A percentile compares a stretch with the other conserved stretches of the same genome.
phyloP scores from a whole-genome alignment of 306 rosid species.

The Arachis stenosperma region DNA sequence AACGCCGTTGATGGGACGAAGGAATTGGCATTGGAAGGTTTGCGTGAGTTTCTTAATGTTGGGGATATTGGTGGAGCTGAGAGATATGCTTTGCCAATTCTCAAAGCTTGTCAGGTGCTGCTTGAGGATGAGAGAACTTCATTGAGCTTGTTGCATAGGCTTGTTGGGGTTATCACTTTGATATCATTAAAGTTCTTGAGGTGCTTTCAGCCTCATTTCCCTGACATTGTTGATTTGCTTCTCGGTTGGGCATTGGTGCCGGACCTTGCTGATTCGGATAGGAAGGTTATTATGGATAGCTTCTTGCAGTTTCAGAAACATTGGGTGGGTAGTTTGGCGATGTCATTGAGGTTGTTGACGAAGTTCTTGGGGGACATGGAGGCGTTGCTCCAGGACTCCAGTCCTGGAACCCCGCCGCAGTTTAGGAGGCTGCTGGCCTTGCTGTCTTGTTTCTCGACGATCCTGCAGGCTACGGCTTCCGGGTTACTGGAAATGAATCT shows the following conservation, averaged over 20 bases:
- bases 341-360: conserved; percentile 76
- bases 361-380: conserved; percentile 97
- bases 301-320: conserved; percentile 94
- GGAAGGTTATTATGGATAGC: conserved; percentile 74
- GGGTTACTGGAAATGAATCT: conserved; percentile 86
- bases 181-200: conserved; percentile 77
- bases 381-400: conserved; percentile 84
- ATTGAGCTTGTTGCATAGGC: conserved; percentile 62
- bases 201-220: conserved; percentile 84
- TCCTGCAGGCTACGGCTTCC: conserved; percentile 87
- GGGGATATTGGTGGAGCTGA: conserved; percentile 77
- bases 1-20: conserved; percentile 56
- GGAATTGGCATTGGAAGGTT: conserved; percentile 77
- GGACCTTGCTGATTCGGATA: conserved; percentile 68
- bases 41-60: conserved; percentile 77
- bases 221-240: conserved; percentile 83
- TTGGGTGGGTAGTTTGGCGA: conserved; percentile 85
- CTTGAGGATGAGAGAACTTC: conserved; percentile 97
- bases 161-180: conserved; percentile 73
- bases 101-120: conserved; percentile 85
- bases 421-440: conserved; percentile 78
- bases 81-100: conserved; percentile 78
- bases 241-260: conserved; percentile 89
- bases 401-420: conserved; percentile 78
- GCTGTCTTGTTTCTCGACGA: conserved; percentile 80